A percentile compares a stretch with the other conserved stretches of the same genome.
Conservation (phyloP, 2,329 filamentous ascomycete species). For the Aspergillus brunneoviolaceus region DNA sequence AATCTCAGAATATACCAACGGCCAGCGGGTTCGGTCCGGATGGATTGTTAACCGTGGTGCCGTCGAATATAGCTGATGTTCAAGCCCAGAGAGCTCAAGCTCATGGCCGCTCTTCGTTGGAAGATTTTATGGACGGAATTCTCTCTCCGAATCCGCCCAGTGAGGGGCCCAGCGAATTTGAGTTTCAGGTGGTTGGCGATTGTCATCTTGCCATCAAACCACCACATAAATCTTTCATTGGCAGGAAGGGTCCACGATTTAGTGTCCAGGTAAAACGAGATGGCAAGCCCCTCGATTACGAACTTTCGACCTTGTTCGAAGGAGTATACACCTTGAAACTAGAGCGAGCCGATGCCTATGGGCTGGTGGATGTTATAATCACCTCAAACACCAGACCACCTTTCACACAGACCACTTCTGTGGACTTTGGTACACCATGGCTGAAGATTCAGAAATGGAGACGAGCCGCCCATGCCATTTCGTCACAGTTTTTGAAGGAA, state of each 20-base stretch:
- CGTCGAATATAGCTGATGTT: conserved; percentile 21
- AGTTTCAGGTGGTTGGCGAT: conserved; percentile 55
- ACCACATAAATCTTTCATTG: conserved; percentile 42
- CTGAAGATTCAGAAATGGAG: conserved; percentile 50
- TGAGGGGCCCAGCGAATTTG: conserved; percentile 45
- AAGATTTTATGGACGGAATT: conserved; percentile 26
- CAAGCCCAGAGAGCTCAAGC: conserved; percentile 17
- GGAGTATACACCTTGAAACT: conserved; percentile 55
- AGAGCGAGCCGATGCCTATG: conserved; percentile 50
- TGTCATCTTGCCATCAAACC: conserved; percentile 55
- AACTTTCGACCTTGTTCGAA: conserved; percentile 53
- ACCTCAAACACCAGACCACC: conserved; percentile 37
- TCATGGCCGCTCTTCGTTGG: conserved; percentile 22
- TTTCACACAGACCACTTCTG: conserved; percentile 36
- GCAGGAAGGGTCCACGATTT: conserved; percentile 49
- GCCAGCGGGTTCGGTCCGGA: conserved; percentile 23
- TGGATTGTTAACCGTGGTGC: conserved; percentile 23
- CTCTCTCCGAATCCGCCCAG: conserved; percentile 21
- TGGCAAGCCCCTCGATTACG: conserved; percentile 43
- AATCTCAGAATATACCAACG: conserved; percentile 18
- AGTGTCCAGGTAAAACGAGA: conserved; percentile 50
- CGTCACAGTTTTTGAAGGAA: conserved; percentile 38
- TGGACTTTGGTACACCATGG: conserved; percentile 49
- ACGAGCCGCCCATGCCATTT: conserved; percentile 37
- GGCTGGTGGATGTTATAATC: conserved; percentile 51